These are phyloP conservation scores for Austroboletus festivus DNA, from an alignment of 768 basidiomycete genomes.

Conservation along the genomic window DNA sequence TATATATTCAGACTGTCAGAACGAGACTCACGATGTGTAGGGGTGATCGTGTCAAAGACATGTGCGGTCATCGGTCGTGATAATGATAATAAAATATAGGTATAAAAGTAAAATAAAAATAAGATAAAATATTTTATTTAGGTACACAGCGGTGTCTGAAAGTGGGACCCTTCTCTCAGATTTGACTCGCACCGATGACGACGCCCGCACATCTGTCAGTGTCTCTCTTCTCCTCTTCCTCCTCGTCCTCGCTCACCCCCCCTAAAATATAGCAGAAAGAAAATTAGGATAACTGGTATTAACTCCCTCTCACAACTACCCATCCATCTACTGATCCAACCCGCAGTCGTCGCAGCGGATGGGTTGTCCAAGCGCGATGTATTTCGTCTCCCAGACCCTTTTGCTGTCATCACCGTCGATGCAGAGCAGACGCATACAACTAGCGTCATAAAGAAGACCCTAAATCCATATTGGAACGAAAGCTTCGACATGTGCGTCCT, in stretches of 20 bases:
- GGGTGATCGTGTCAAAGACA: conserved; percentile 43
- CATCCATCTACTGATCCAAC: conserved; percentile 2
- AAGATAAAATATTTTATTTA: no score
- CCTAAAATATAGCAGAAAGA: conserved; percentile 59
- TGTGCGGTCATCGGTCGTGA: no score
- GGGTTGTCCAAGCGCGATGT: conserved; percentile 92
- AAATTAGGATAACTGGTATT: conserved; percentile 76
- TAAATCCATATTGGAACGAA: conserved; percentile 97
- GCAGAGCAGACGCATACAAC: conserved; percentile 97
- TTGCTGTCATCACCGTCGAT: conserved; percentile 97
- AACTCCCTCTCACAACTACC: conserved; percentile 1
- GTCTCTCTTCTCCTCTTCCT: neutral
- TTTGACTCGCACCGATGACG: conserved; percentile 23
- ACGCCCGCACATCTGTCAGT: conserved; percentile 28
- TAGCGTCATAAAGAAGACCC: conserved; percentile 92
- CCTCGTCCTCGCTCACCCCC: conserved; percentile 15
- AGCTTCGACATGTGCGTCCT: conserved; percentile 88
- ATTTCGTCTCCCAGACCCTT: conserved; percentile 94
- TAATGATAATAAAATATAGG: no score
- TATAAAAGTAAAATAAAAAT: no score
- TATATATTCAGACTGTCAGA: no score
- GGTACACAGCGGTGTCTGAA: conserved; percentile 37
- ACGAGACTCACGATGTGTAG: conserved; percentile 45
- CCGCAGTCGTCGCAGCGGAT: conserved; percentile 89
- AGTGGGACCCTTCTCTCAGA: no score